Evolutionary conservation across 108 stramenopile species (phyloP).

Genomic region (Aurantiochytrium sp.): DNA sequence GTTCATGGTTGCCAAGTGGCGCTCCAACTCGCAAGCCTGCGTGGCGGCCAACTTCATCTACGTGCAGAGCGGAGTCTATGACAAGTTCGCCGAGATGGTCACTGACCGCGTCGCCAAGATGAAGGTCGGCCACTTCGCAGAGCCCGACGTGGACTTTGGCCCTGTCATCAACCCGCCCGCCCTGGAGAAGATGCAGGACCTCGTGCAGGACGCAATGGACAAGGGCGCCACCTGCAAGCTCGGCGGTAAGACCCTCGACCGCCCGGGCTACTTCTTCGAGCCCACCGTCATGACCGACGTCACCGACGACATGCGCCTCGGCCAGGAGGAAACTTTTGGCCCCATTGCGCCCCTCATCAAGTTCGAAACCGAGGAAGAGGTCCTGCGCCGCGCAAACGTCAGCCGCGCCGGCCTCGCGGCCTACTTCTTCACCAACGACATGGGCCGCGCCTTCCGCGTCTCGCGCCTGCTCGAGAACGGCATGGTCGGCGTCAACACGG

Average conservation of each 20-base stretch:
- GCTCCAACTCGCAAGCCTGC: constrained; percentile 89
- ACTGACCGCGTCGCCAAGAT: constrained; percentile 44
- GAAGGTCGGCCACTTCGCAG: constrained; percentile 67
- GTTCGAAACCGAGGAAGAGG: constrained; percentile 58
- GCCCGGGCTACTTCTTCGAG: constrained; percentile 66
- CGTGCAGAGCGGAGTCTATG: constrained; percentile 68
- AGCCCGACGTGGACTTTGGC: constrained; percentile 64
- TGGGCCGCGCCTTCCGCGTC: constrained; percentile 39
- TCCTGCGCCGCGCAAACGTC: constrained; percentile 49
- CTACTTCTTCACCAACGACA: constrained; percentile 49
- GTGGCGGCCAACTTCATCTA: constrained; percentile 85
- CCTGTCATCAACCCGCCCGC: constrained; percentile 71
- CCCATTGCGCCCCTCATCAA: constrained; percentile 51
- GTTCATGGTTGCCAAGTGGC: constrained; percentile 76
- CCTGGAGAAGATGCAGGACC: constrained; percentile 53
- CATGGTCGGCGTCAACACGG: constrained; percentile 85
- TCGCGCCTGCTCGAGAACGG: constrained; percentile 52
- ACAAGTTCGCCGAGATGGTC: constrained; percentile 66
- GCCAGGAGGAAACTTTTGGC: constrained; percentile 67
- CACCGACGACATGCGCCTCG: constrained; percentile 34
- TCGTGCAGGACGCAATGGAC: constrained; percentile 68
- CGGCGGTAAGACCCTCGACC: constrained; percentile 63
- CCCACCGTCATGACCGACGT: constrained; percentile 83
- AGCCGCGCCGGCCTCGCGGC: constrained; percentile 52
- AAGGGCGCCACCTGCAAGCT: constrained; percentile 66